These are phyloP conservation scores for Tricholoma terreum DNA, from an alignment of 768 basidiomycete species.

Conservation along the genomic window DNA sequence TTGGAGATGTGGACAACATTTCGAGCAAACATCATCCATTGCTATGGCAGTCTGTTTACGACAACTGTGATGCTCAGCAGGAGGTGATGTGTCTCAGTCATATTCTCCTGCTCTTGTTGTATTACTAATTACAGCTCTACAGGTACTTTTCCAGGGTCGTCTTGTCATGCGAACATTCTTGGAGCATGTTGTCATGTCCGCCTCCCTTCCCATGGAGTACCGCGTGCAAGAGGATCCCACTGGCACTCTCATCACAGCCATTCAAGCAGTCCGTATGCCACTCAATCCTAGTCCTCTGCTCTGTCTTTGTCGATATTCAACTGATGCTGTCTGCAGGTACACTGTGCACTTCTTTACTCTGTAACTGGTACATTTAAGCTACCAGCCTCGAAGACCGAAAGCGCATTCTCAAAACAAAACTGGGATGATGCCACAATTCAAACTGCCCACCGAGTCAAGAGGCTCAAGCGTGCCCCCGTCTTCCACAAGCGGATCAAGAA, in stretches of 20 bases:
- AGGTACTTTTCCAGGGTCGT: not conserved
- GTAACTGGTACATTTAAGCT: not conserved
- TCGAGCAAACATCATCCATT: not conserved
- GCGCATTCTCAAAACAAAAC: conserved; percentile 1
- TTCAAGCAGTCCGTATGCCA: not conserved
- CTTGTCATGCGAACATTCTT: not conserved
- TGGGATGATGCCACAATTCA: not conserved
- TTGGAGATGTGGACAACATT: not conserved
- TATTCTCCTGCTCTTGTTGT: too few relatives aligned
- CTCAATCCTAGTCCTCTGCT: too few relatives aligned
- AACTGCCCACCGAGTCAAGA: not conserved
- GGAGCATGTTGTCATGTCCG: not conserved
- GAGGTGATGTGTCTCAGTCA: too few relatives aligned
- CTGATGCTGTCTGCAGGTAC: not conserved
- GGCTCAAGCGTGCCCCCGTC: not conserved
- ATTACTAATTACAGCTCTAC: not conserved
- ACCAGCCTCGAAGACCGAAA: not conserved
- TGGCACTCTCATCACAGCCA: not conserved
- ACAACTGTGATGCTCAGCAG: not conserved
- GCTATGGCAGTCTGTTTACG: not conserved
- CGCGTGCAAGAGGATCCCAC: not conserved
- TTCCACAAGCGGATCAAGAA: not conserved
- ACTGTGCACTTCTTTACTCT: not conserved
- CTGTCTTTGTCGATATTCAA: not conserved
- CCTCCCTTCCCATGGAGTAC: not conserved